Base-by-base conservation (phyloP, 1,284 basidiomycete genomes). In the Vanrija humicola region DNA sequence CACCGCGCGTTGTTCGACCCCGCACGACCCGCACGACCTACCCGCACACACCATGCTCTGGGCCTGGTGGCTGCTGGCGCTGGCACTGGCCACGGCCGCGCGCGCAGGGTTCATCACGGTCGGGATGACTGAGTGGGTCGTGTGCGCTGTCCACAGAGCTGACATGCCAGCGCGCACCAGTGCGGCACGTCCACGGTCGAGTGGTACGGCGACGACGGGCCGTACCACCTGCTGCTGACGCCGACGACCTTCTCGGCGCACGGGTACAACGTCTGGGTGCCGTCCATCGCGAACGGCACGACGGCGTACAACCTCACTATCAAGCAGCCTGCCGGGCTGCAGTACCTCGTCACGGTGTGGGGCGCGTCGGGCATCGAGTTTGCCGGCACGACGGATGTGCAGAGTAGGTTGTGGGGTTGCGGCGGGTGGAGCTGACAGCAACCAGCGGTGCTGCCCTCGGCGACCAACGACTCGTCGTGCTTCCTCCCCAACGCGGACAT, bases 201-300 rank as follows among this genome's bases (percentile, higher is more conserved):
- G 38, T 75, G 73, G 73, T 62, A 59, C 18, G 73, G 73, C 38
- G 73, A 75, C 58, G 62, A 66, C 38, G 73, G 73, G 43, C 73
- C 73, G 28, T 75, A 70, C 55, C 73, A 75, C 54, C 59, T 75
- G 9, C 64, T 75, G 1, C 60, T 75, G 1, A 75, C 73, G 15
- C 73, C 72, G 69, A 75, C 70, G 15, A 54, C 55, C 12, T 68
- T 74, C 49, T 59, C 59, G 12, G 48, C 65, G 46, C 69, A 75
- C 58, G 69, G 72, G 4, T 75, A 73, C 45, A 75, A 75, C 61
- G 64, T 74, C 9, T 75, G 73, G 73, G 54, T 74, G 10, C 66
- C 67, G 12, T 60, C 62, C 6, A 68, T 75, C 44, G 61, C 67
- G 0, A 64, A 64, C 42, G 66, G 63, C 5, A 66, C 64, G 9